These are phyloP conservation scores for Russula compacta DNA, from an alignment of 768 basidiomycete genomes.

Conservation along the genomic window DNA sequence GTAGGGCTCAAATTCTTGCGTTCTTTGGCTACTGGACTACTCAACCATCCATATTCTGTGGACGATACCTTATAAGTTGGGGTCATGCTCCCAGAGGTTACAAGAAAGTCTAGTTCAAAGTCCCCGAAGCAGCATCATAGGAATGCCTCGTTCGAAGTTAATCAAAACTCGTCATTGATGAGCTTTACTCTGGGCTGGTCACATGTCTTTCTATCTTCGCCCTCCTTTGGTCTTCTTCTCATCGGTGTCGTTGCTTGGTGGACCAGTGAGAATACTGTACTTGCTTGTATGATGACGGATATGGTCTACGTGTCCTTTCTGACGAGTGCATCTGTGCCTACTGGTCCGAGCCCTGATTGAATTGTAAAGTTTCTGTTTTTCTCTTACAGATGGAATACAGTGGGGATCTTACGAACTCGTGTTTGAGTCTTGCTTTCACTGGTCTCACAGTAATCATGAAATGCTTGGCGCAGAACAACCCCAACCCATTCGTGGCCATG, in stretches of 20 bases:
- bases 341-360: background rate
- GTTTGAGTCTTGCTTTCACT: no score
- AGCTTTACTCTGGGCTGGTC: background rate
- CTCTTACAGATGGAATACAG: no score
- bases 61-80: no score
- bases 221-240: background rate
- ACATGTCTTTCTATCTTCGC: background rate
- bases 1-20: no score
- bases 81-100: no score
- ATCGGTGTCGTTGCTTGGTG: background rate
- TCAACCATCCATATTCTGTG: no score
- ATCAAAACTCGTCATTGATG: background rate
- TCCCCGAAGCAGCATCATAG: background rate
- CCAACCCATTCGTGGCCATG: background rate
- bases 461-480: no score
- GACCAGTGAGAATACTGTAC: background rate
- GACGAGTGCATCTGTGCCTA: background rate
- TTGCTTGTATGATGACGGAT: background rate
- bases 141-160: background rate
- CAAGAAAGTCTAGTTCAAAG: no score
- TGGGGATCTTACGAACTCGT: background rate
- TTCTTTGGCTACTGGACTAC: no score
- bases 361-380: no score
- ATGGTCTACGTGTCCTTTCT: background rate
- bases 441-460: background rate